Base-by-base conservation (phyloP, 2,329 filamentous ascomycete genomes). In the Trichoderma sp. region DNA sequence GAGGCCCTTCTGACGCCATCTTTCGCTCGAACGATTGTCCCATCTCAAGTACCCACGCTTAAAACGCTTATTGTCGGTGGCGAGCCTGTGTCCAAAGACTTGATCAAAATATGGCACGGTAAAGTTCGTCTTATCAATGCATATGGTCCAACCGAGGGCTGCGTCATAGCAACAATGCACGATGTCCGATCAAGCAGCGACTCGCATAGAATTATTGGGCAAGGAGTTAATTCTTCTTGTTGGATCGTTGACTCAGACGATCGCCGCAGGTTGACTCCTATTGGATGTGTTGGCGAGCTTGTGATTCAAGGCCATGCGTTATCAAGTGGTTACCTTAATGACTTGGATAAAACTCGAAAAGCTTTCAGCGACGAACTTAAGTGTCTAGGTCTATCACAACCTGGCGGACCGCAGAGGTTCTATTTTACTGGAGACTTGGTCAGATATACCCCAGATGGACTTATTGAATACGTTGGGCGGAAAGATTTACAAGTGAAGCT, bases 261-360 rank as follows among this genome's bases (percentile, higher is more conserved):
- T 36, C 60, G 71, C 64, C 53, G 76, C 36, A 36, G 62, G 7
- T 73, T 79, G 9, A 62, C 72, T 6, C 76, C 77, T 1, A 57
- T 78, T 9, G 78, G 78, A 3, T 61, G 43, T 4, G 32, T 76
- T 30, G 79, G 79, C 8, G 81, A 82, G 72, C 74, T 82, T 26
- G 73, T 81, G 5, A 73, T 84, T 43, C 80, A 81, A 70, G 83
- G 83, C 1, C 85, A 85, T 2, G 80, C 83, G 2, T 81, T 88
- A 15, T 84, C 83, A 26, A 77, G 82, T 51, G 85, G 85, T 34
- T 88, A 88, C 72, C 75, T 86, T 18, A 83, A 85, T 66, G 75
- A 79, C 32, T 4, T n/a, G 3, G 63, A 36, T 15, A 47, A 53
- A 30, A 89, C 87, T 0, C 80, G 80, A 9, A 82, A 81, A 28